A percentile compares a stretch with the other conserved stretches of the same genome.
phyloP scores from a whole-genome alignment of 768 basidiomycete species.

The Xerocomus potaroensis region DNA sequence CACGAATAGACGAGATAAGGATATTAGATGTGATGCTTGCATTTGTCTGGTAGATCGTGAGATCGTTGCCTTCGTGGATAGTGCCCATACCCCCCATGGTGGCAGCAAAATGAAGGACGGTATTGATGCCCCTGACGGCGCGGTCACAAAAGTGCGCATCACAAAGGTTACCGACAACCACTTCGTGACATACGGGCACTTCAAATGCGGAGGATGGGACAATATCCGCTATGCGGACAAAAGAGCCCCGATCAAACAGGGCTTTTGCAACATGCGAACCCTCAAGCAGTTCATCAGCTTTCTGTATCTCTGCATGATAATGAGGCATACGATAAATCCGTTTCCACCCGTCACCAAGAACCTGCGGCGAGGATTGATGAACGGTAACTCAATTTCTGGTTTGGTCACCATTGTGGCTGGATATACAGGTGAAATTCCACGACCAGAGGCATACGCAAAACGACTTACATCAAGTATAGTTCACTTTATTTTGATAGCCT shows the following conservation, averaged over 20 bases:
- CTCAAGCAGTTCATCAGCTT: slow-evolving; percentile 25
- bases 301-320: background rate
- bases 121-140: slow-evolving; percentile 37
- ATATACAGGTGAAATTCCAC: no score
- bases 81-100: slow-evolving; percentile 65
- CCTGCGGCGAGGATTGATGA: slow-evolving; percentile 2
- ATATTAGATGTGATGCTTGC: slow-evolving; percentile 48
- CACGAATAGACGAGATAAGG: slow-evolving; percentile 35
- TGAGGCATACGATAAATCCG: slow-evolving; percentile 47
- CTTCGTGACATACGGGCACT: slow-evolving; percentile 31
- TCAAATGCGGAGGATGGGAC: slow-evolving; percentile 19
- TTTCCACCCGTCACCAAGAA: slow-evolving; percentile 48
- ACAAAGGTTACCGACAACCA: slow-evolving; percentile 43
- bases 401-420: background rate
- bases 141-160: slow-evolving; percentile 37
- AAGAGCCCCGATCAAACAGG: slow-evolving; percentile 30
- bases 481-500: background rate
- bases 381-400: background rate
- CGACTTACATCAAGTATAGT: background rate
- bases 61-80: slow-evolving; percentile 49
- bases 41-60: slow-evolving; percentile 46
- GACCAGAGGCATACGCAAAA: background rate
- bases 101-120: slow-evolving; percentile 55
- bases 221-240: slow-evolving; percentile 45
- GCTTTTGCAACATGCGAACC: slow-evolving; percentile 47